A percentile compares a stretch with the other conserved stretches of the same genome.
Evolutionary conservation across 139 green algal genomes (phyloP).

Genomic region (Chlorella ohadii): DNA sequence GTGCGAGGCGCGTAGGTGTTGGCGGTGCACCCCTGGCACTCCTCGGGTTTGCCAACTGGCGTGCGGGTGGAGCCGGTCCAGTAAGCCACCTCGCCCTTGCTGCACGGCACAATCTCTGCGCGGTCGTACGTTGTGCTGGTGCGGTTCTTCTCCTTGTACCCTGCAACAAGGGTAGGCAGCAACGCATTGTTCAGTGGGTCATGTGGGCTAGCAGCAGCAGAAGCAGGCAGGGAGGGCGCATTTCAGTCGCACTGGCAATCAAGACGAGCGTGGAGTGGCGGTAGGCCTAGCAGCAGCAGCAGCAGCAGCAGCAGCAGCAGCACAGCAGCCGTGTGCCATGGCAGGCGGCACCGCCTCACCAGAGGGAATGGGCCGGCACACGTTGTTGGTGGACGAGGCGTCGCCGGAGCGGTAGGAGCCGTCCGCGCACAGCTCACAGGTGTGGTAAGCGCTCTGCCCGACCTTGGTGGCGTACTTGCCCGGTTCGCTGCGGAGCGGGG

Average conservation of each 20-base stretch:
- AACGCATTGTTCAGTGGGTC: too few species aligned
- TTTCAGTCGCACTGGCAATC: too few species aligned
- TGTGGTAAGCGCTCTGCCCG: neutral
- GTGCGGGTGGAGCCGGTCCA: neutral
- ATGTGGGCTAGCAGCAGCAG: too few species aligned
- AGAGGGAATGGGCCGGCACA: neutral
- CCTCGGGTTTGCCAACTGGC: neutral
- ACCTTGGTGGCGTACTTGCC: neutral
- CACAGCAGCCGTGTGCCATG: too few species aligned
- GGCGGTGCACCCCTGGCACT: neutral
- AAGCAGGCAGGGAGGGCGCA: neutral
- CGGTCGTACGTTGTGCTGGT: neutral
- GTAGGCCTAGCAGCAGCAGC: too few species aligned
- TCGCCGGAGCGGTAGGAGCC: constrained; percentile 18
- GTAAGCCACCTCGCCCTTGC: neutral
- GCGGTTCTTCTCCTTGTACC: constrained; percentile 1
- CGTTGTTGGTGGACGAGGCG: constrained; percentile 10
- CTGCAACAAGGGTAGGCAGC: too few species aligned
- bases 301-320: neutral
- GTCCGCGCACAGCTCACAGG: neutral
- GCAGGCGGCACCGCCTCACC: neutral
- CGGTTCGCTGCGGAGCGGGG: neutral
- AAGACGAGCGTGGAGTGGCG: too few species aligned
- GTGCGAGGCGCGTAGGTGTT: constrained; percentile 9
- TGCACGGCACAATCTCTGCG: neutral